Percentiles rank a stretch among this genome's conserved stretches.
phyloP scores from a whole-genome alignment of 306 rosid genomes.

The Psophocarpus tetragonolobus region DNA sequence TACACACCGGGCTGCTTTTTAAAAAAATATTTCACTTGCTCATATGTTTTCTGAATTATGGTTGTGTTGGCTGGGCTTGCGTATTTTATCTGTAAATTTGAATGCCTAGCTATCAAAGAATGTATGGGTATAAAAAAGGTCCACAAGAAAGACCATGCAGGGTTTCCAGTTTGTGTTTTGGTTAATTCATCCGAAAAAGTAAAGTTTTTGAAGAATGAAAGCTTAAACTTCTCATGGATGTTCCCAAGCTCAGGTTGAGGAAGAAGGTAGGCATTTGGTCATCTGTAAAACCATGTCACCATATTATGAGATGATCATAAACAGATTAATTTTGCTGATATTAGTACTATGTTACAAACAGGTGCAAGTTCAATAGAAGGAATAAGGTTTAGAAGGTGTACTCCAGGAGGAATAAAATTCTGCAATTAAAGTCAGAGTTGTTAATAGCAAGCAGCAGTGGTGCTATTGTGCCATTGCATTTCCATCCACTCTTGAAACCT shows the following conservation, averaged over 20 bases:
- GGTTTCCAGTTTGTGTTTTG: constrained; percentile 1
- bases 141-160: background rate
- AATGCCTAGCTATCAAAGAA: background rate
- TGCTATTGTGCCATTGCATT: background rate
- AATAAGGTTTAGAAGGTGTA: background rate
- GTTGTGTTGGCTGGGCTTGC: constrained; percentile 19
- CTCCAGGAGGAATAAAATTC: background rate
- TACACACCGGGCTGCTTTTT: constrained; percentile 19
- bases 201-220: background rate
- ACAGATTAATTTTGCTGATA: background rate
- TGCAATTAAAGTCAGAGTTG: background rate
- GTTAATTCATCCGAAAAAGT: background rate
- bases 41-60: constrained; percentile 20
- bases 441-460: background rate
- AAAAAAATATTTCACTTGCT: background rate
- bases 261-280: background rate
- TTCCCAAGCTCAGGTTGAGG: background rate
- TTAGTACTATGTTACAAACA: background rate
- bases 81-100: constrained; percentile 12
- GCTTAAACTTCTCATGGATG: background rate
- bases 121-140: background rate
- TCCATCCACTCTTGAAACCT: background rate
- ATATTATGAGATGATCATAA: background rate
- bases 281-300: background rate
- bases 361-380: background rate